A percentile compares a stretch with the other conserved stretches of the same genome.
These are phyloP conservation scores for maize (Zea mays) DNA, from an alignment of 176 grass and related monocot species.

Conservation along the genomic window Zm-B73-REFERENCE-NAM-5.0 NC_050096.1:94787001-94787500, in stretches of 20 bases:
- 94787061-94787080: conserved; percentile 13
- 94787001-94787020: conserved; percentile 14
- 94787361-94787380: background rate
- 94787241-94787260: conserved; percentile 23
- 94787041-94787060: conserved; percentile 18
- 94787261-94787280: background rate
- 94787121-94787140: conserved; percentile 1
- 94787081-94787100: background rate
- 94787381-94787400: background rate
- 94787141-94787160: conserved; percentile 1
- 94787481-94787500: conserved; percentile 84
- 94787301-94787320: background rate
- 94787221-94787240: conserved; percentile 20
- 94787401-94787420: conserved; percentile 12
- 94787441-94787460: conserved; percentile 98
- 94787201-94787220: background rate
- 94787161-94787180: background rate
- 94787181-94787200: background rate
- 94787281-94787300: conserved; percentile 24
- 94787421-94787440: conserved; percentile 88
- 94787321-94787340: conserved; percentile 13
- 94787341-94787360: conserved; percentile 18
- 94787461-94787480: conserved; percentile 99
- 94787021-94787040: conserved; percentile 24
- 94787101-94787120: background rate